phyloP scores from a whole-genome alignment of 1,284 basidiomycete species.

The Thecaphora thlaspeos region DNA sequence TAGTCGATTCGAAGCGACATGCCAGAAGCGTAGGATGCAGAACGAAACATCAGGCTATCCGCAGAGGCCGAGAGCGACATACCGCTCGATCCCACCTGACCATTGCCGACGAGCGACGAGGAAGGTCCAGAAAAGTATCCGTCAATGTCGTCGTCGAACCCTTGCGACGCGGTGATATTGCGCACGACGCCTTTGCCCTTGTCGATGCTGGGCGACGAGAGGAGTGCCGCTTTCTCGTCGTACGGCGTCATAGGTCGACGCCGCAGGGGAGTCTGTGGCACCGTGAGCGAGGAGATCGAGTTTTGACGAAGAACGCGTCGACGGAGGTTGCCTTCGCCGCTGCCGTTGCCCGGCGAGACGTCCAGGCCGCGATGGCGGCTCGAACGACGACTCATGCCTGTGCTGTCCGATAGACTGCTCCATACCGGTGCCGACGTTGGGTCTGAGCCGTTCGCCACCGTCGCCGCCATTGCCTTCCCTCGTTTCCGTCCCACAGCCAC shows the following conservation, averaged over 20 bases:
- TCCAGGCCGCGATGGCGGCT: too few relatives aligned
- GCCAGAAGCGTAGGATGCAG: background rate
- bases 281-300: slow-evolving; percentile 11
- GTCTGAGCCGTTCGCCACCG: background rate
- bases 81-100: background rate
- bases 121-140: slow-evolving; percentile 14
- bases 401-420: background rate
- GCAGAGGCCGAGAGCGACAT: background rate
- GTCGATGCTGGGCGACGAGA: slow-evolving; percentile 29
- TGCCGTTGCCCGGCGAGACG: background rate
- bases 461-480: background rate
- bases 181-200: slow-evolving; percentile 35
- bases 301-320: slow-evolving; percentile 3
- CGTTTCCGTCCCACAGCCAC: slow-evolving; percentile 17
- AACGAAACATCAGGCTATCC: slow-evolving; percentile 12
- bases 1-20: slow-evolving; percentile 26
- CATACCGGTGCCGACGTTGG: background rate
- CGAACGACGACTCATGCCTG: background rate
- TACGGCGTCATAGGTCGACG: slow-evolving; percentile 28
- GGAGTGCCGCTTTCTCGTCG: slow-evolving; percentile 33
- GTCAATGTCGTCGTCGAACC: slow-evolving; percentile 12
- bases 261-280: slow-evolving; percentile 13
- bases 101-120: background rate
- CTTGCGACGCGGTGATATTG: background rate
- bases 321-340: background rate